These are phyloP conservation scores for Neurospora sublineolata DNA, from an alignment of 495 filamentous ascomycete genomes.

Conservation along the genomic window DNA sequence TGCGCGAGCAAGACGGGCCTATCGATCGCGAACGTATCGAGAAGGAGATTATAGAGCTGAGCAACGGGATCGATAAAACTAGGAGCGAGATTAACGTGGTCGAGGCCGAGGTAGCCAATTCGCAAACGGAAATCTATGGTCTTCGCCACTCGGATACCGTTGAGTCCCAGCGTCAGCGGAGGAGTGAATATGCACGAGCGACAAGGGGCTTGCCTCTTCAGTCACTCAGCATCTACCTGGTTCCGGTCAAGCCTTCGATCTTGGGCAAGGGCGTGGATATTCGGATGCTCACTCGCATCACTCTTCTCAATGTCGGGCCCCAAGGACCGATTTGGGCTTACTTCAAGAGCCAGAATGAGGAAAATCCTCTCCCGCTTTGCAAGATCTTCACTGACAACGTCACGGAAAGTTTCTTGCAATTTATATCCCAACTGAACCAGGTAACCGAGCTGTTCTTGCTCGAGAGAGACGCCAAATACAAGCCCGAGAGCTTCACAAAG, in stretches of 20 bases:
- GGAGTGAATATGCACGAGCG: constrained; percentile 39
- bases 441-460: constrained; percentile 47
- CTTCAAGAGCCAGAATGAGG: constrained; percentile 39
- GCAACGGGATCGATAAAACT: constrained; percentile 11
- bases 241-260: constrained; percentile 44
- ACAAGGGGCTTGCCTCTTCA: constrained; percentile 44
- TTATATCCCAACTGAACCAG: constrained; percentile 37
- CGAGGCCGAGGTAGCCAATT: constrained; percentile 14
- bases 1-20: constrained; percentile 2
- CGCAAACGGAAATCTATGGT: constrained; percentile 6
- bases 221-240: constrained; percentile 41
- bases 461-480: constrained; percentile 38
- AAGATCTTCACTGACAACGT: constrained; percentile 53
- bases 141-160: not conserved
- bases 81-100: constrained; percentile 12
- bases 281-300: constrained; percentile 37
- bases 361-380: constrained; percentile 35
- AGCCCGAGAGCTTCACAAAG: constrained; percentile 37
- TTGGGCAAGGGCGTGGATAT: constrained; percentile 43
- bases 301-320: constrained; percentile 48
- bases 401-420: constrained; percentile 36
- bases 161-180: constrained; percentile 11
- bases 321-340: constrained; percentile 47
- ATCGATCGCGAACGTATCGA: constrained; percentile 3
- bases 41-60: constrained; percentile 5